These are phyloP conservation scores for Xylaria sp. DNA, from an alignment of 2,329 filamentous ascomycete species.

Conservation along the genomic window DNA sequence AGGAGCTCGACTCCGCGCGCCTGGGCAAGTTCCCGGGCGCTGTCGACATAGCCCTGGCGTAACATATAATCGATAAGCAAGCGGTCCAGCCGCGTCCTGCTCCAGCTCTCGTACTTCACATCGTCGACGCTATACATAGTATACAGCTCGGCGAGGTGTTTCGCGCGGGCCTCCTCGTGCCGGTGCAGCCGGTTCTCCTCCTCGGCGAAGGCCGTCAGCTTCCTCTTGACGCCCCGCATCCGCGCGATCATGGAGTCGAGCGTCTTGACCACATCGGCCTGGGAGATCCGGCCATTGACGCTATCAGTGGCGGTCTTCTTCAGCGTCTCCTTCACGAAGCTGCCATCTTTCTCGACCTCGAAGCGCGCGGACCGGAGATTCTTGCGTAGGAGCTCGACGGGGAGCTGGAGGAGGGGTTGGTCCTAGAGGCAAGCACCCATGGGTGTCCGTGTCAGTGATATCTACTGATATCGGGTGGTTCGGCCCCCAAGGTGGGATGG, in stretches of 20 bases:
- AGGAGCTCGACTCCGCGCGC: slow-evolving; percentile 82
- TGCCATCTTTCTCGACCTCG: slow-evolving; percentile 77
- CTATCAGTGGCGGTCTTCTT: slow-evolving; percentile 74
- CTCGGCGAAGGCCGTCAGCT: slow-evolving; percentile 79
- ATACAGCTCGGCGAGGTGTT: slow-evolving; percentile 85
- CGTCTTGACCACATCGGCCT: slow-evolving; percentile 79
- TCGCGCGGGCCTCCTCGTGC: slow-evolving; percentile 79
- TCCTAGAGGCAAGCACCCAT: slow-evolving; percentile 66
- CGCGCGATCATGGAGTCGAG: slow-evolving; percentile 87
- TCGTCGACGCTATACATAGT: slow-evolving; percentile 84
- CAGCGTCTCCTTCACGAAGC: slow-evolving; percentile 69
- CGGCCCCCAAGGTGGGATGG: not conserved
- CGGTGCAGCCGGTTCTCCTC: slow-evolving; percentile 83
- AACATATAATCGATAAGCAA: slow-evolving; percentile 93
- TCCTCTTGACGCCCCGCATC: slow-evolving; percentile 89
- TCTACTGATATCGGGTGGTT: not conserved
- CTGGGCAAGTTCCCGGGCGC: slow-evolving; percentile 77
- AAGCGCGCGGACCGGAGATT: slow-evolving; percentile 91
- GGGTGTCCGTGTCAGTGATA: slow-evolving; percentile 12
- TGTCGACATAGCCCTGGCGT: slow-evolving; percentile 82
- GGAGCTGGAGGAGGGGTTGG: slow-evolving; percentile 91
- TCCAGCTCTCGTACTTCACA: slow-evolving; percentile 94
- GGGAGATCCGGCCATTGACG: slow-evolving; percentile 68
- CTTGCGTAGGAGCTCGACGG: slow-evolving; percentile 90
- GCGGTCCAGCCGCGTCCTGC: slow-evolving; percentile 80